Evolutionary conservation across 345 rosid species (phyloP).

Genomic region (Jatropha curcas): DNA sequence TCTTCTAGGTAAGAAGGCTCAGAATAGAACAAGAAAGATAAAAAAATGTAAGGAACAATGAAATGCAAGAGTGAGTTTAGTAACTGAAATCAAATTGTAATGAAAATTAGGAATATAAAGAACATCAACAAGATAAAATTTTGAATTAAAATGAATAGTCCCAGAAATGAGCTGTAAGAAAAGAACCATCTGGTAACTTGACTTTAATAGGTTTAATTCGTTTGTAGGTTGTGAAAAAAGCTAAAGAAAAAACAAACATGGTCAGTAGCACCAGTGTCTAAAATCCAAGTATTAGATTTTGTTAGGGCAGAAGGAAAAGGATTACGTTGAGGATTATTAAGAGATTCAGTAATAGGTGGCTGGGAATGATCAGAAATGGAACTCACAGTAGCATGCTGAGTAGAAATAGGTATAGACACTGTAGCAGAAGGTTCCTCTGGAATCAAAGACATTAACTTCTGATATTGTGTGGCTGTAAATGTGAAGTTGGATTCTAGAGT

Average conservation of each 20-base stretch:
- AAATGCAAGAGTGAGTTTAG: neutral
- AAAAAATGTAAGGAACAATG: neutral
- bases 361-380: too few species aligned
- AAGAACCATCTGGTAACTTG: neutral
- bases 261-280: slow-evolving; percentile 8
- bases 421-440: too few species aligned
- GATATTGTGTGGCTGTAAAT: too few species aligned
- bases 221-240: neutral
- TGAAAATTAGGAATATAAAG: neutral
- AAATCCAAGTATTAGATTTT: neutral
- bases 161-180: neutral
- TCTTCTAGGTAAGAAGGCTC: neutral
- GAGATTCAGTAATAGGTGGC: too few species aligned
- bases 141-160: neutral
- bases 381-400: too few species aligned
- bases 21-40: neutral
- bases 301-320: too few species aligned
- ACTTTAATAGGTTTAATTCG: neutral
- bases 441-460: too few species aligned
- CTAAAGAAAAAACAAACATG: neutral
- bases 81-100: neutral
- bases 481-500: too few species aligned
- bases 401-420: too few species aligned
- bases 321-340: too few species aligned
- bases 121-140: neutral